A percentile compares a stretch with the other conserved stretches of the same genome.
Conservation (phyloP, 805 yeast species). For the Starmerella roubikii region DNA sequence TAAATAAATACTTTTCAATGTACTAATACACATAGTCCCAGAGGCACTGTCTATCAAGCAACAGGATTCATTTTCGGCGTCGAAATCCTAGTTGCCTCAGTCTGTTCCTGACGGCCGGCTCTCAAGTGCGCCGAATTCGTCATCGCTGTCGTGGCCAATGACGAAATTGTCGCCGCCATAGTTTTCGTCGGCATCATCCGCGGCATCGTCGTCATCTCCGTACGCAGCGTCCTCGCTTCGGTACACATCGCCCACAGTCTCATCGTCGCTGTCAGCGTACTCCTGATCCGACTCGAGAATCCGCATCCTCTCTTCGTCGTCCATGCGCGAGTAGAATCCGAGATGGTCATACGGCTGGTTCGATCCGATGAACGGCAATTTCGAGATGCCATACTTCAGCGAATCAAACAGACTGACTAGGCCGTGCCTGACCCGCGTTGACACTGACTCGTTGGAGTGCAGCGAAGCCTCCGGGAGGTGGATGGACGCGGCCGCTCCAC, state of each 20-base stretch:
- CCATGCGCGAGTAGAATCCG: slow-evolving; percentile 25
- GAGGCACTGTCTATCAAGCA: too few species aligned
- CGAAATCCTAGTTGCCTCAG: too few species aligned
- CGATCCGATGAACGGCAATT: slow-evolving; percentile 13
- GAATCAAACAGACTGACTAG: background rate
- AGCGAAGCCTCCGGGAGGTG: background rate
- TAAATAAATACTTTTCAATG: too few species aligned
- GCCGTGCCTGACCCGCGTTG: background rate
- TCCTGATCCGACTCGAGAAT: slow-evolving; percentile 19
- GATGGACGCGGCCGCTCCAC: background rate
- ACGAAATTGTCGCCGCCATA: background rate
- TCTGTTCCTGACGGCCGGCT: too few species aligned
- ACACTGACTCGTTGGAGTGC: background rate
- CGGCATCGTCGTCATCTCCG: background rate
- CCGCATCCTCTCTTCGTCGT: slow-evolving; percentile 24
- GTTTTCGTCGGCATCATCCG: background rate
- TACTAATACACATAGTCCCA: too few species aligned
- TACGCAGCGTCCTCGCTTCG: background rate
- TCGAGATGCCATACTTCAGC: background rate
- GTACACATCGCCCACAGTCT: too few species aligned
- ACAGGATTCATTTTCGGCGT: too few species aligned
- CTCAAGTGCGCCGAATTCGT: too few species aligned
- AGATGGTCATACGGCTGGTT: slow-evolving; percentile 19
- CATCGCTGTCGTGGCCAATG: background rate
- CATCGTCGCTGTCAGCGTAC: slow-evolving; percentile 5